Base-by-base conservation (phyloP, 1,284 basidiomycete genomes). In the Phellopilus nigrolimitatus region DNA sequence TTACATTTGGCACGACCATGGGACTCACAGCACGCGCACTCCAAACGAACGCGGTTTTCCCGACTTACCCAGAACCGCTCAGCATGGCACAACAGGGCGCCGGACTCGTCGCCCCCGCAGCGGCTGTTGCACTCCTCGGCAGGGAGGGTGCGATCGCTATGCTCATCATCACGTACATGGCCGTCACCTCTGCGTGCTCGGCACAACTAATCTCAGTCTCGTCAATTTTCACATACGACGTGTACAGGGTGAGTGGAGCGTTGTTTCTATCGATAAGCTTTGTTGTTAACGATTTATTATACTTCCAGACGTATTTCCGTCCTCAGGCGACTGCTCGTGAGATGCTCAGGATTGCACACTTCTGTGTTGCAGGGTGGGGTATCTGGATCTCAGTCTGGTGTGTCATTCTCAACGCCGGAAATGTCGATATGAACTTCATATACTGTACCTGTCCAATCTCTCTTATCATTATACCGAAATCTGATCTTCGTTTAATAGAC, bases 251-350 rank as follows among this genome's bases (percentile, higher is more conserved):
- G 28, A 34, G 49, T 19, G 10, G 1, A 6, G 4, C 7, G 22
- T 4, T 10, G 19, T 37, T 4, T 9, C 10, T 10, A 4, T 25
- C 25, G 13, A 22, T 10, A 17, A 17, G 7, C 28, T 28, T 6
- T 7, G 9, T 15, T 25, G 27, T 13, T 43, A 15, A 34, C n/a
- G 10, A 42, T 39, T 9, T 15, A 31, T 66, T 62, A 49, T 38
- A 88, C 7, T 89, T 84, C 66, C 77, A 85, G 66, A 79, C 76
- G 15, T 87, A 86, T 57, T 75, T 79, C 56, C 77, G 82, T 43
- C 82, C 82, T 1, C 66, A 71, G 10, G 84, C 85, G 0, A 78
- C 70, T 17, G 79, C 83, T 47, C 66, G 66, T 9, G 80, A 87
- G 61, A 75, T 88, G 34, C 67, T 88, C 45, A 70, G 72, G 70